Percentiles rank a stretch among this genome's conserved stretches.
phyloP scores from a whole-genome alignment of 208 protist genomes.

The Acanthamoeba rhysodes region DNA sequence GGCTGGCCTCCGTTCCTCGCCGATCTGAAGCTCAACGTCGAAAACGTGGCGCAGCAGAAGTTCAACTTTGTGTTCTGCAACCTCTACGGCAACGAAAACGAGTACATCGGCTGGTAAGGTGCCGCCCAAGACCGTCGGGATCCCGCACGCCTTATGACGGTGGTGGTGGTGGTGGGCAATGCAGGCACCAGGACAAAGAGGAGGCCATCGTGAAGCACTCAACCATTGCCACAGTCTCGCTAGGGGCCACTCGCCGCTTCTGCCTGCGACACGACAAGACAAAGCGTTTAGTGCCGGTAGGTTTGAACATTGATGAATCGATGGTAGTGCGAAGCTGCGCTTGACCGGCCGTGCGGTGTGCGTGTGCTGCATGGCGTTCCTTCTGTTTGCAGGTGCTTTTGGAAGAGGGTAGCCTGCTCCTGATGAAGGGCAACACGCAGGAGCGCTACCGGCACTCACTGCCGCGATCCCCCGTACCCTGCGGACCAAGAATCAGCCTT shows the following conservation, averaged over 20 bases:
- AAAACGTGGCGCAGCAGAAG: not conserved
- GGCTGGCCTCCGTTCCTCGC: constrained; percentile 34
- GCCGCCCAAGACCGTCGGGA: no score
- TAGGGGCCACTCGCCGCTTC: constrained; percentile 2
- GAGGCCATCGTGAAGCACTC: constrained; percentile 46
- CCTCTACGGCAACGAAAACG: not conserved
- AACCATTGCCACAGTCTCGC: not conserved
- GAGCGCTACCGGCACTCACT: constrained; percentile 43
- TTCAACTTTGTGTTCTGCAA: constrained; percentile 66
- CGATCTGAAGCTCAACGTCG: not conserved
- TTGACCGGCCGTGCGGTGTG: no score
- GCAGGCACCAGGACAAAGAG: constrained; percentile 47
- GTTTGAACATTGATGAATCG: no score
- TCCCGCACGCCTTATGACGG: not conserved
- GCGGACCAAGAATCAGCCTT: constrained; percentile 45
- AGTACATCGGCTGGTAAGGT: constrained; percentile 33
- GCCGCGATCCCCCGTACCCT: not conserved
- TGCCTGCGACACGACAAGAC: constrained; percentile 56
- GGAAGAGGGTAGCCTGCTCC: constrained; percentile 23
- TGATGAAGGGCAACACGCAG: constrained; percentile 34
- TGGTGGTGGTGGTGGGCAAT: not conserved
- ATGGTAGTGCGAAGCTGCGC: no score
- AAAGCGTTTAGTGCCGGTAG: not conserved
- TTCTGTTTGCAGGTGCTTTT: not conserved
- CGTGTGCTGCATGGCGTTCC: not conserved